Evolutionary conservation across 306 rosid genomes (phyloP).

Genomic region (Pyrus bretschneideri): DNA sequence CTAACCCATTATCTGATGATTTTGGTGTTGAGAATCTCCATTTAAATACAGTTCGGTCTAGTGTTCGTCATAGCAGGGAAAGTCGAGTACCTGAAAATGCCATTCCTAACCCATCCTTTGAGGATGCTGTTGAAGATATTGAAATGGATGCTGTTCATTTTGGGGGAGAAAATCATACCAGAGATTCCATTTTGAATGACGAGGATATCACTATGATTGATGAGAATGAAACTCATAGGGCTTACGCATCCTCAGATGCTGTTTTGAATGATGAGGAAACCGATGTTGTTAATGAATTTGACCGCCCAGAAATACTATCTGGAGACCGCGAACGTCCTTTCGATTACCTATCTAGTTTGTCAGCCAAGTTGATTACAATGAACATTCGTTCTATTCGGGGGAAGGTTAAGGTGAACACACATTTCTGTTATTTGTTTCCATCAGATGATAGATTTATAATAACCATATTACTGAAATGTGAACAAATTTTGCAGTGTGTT

Average conservation of each 20-base stretch:
- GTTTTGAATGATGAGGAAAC: conserved; percentile 26
- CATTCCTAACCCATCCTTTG: conserved; percentile 23
- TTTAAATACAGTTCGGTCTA: conserved; percentile 9
- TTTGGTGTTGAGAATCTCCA: conserved; percentile 27
- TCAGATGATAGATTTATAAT: background rate
- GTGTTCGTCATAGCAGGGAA: conserved; percentile 3
- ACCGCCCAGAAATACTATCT: conserved; percentile 36
- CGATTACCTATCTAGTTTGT: conserved; percentile 79
- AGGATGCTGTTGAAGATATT: conserved; percentile 25
- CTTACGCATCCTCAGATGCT: conserved; percentile 20
- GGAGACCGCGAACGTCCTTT: conserved; percentile 63
- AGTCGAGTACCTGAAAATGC: conserved; percentile 20
- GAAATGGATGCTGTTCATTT: conserved; percentile 19
- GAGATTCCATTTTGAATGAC: conserved; percentile 23
- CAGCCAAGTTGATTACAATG: conserved; percentile 64
- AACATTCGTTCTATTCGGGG: conserved; percentile 47
- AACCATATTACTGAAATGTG: conserved; percentile 14
- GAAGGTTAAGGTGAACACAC: conserved; percentile 57
- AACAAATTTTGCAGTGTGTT: conserved; percentile 57
- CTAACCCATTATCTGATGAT: conserved; percentile 27
- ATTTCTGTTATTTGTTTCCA: conserved; percentile 13
- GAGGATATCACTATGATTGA: conserved; percentile 15
- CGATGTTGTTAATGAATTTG: conserved; percentile 30
- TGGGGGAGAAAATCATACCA: conserved; percentile 24
- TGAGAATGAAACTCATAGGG: conserved; percentile 3